Evolutionary conservation across 768 basidiomycete species (phyloP).

Genomic region (Suillus ampliporus): DNA sequence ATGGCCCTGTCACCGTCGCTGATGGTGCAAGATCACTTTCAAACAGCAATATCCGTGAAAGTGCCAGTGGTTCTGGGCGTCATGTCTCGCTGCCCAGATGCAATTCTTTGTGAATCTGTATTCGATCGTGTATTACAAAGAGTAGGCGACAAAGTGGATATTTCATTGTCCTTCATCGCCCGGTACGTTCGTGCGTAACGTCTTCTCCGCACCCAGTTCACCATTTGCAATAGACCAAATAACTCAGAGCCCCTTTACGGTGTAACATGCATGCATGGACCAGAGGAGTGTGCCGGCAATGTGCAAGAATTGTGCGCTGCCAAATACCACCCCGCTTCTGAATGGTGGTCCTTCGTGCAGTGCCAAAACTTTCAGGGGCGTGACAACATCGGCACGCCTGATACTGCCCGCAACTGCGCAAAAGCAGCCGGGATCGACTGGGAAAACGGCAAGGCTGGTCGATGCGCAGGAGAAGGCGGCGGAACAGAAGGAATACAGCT

Average conservation of each 20-base stretch:
- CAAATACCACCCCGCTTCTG: slow-evolving; percentile 56
- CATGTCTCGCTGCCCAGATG: slow-evolving; percentile 83
- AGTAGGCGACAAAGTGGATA: slow-evolving; percentile 66
- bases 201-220: slow-evolving; percentile 19
- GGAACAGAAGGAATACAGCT: slow-evolving; percentile 68
- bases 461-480: slow-evolving; percentile 67
- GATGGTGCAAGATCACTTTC: slow-evolving; percentile 26
- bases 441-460: slow-evolving; percentile 58
- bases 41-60: slow-evolving; percentile 33
- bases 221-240: slow-evolving; percentile 54
- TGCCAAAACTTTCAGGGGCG: slow-evolving; percentile 77
- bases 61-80: slow-evolving; percentile 62
- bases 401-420: slow-evolving; percentile 71
- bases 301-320: slow-evolving; percentile 86
- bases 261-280: slow-evolving; percentile 82
- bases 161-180: slow-evolving; percentile 77
- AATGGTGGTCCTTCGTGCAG: slow-evolving; percentile 85
- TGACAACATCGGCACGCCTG: slow-evolving; percentile 66
- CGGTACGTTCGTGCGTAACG: slow-evolving; percentile 52
- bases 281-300: slow-evolving; percentile 84
- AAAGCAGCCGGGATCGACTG: slow-evolving; percentile 68
- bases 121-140: slow-evolving; percentile 74
- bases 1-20: slow-evolving; percentile 23
- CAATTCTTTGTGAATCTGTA: slow-evolving; percentile 76
- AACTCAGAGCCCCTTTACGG: slow-evolving; percentile 73